Evolutionary conservation across 2,329 filamentous ascomycete genomes (phyloP).

Genomic region (Aureobasidium vineae): DNA sequence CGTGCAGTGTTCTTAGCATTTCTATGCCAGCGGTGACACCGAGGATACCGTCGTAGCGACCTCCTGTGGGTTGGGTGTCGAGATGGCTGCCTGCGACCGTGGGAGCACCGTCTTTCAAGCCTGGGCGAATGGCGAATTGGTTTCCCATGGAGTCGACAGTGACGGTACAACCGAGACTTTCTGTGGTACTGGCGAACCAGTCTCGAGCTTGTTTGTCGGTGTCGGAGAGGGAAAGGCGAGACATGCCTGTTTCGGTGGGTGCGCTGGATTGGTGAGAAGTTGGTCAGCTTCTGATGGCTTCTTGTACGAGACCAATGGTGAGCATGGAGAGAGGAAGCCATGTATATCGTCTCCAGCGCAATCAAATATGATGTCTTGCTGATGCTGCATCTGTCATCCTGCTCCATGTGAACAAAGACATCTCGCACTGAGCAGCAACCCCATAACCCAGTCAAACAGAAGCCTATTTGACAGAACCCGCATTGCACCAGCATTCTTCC

Average conservation of each 20-base stretch:
- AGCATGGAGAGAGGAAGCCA: too few species aligned
- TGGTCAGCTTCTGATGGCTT: background rate
- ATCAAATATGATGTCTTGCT: too few species aligned
- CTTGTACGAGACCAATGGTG: too few species aligned
- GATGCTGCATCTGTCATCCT: too few species aligned
- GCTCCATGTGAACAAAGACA: too few species aligned
- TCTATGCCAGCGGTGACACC: conserved; percentile 73
- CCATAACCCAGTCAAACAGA: too few species aligned
- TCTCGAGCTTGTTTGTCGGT: conserved; percentile 68
- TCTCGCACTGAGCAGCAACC: too few species aligned
- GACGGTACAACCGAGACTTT: conserved; percentile 63
- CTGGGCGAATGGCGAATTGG: conserved; percentile 70
- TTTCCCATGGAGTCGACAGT: conserved; percentile 76
- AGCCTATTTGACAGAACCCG: too few species aligned
- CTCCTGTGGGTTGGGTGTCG: conserved; percentile 58
- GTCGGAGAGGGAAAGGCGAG: conserved; percentile 68
- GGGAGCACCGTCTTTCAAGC: conserved; percentile 58
- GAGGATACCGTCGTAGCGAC: conserved; percentile 73
- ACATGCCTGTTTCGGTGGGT: conserved; percentile 71
- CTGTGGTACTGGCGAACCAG: conserved; percentile 68
- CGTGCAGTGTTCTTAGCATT: conserved; percentile 65
- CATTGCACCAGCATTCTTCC: background rate
- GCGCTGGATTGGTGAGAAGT: conserved; percentile 38
- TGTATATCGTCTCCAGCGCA: too few species aligned
- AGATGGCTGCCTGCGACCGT: conserved; percentile 69